Percentiles rank a stretch among this genome's conserved stretches.
Evolutionary conservation across 2,329 filamentous ascomycete species (phyloP).

Genomic region (Lanzia echinophila): DNA sequence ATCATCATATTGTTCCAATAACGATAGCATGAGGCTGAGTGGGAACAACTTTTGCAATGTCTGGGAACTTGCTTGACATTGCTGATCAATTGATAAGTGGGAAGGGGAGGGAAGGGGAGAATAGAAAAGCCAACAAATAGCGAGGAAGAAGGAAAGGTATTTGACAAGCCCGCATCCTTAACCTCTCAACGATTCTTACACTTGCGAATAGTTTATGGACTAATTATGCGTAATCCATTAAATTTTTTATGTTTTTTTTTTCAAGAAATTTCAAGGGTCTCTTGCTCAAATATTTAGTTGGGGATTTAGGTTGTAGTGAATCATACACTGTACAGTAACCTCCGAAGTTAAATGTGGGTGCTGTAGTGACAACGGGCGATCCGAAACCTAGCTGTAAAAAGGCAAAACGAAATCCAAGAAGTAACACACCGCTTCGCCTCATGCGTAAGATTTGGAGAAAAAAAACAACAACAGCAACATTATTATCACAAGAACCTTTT

Average conservation of each 20-base stretch:
- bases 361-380: constrained; percentile 7
- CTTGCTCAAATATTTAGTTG: not conserved
- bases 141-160: not conserved
- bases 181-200: constrained; percentile 2
- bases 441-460: not conserved
- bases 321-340: too few relatives aligned
- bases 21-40: constrained; percentile 7
- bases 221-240: constrained; percentile 4
- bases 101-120: not conserved
- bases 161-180: not conserved
- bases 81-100: not conserved
- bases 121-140: not conserved
- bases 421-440: constrained; percentile 10
- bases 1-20: not conserved
- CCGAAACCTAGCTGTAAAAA: constrained; percentile 1
- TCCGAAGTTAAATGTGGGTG: not conserved
- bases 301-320: not conserved
- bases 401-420: not conserved
- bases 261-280: not conserved
- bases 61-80: constrained; percentile 1
- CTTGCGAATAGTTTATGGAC: constrained; percentile 9
- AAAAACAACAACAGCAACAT: too few relatives aligned
- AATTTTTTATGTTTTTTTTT: not conserved
- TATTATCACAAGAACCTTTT: too few relatives aligned
- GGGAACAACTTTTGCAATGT: not conserved